phyloP scores from a whole-genome alignment of 352 stramenopile species.

The Phytopythium kandeliae region DNA sequence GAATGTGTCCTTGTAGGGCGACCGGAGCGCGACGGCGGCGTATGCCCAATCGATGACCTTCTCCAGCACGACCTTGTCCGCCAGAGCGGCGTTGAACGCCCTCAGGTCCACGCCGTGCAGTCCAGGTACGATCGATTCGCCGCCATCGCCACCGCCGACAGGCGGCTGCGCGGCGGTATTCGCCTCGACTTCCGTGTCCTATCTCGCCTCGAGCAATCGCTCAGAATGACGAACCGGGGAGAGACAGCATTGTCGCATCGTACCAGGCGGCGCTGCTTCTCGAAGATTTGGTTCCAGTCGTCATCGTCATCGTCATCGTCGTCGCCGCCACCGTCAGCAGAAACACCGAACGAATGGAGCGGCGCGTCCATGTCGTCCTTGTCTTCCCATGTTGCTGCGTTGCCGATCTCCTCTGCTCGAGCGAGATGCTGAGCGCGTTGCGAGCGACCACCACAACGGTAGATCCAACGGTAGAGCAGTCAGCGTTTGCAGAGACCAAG shows the following conservation, averaged over 20 bases:
- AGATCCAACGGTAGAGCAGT: background rate
- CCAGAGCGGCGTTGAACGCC: slow-evolving; percentile 54
- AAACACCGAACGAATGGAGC: background rate
- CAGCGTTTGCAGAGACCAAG: background rate
- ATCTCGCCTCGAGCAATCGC: background rate
- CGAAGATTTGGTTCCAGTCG: slow-evolving; percentile 6
- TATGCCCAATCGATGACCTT: slow-evolving; percentile 66
- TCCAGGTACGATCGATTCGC: slow-evolving; percentile 16
- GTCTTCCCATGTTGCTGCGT: background rate
- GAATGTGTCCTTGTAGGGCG: slow-evolving; percentile 34
- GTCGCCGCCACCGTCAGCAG: background rate
- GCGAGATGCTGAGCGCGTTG: background rate
- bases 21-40: slow-evolving; percentile 29
- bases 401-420: background rate
- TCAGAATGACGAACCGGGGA: background rate
- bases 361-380: background rate
- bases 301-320: slow-evolving; percentile 5
- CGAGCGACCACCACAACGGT: background rate
- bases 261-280: slow-evolving; percentile 8
- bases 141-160: background rate
- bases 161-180: slow-evolving; percentile 4
- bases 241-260: background rate
- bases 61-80: slow-evolving; percentile 38
- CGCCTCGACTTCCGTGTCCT: slow-evolving; percentile 6
- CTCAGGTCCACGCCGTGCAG: slow-evolving; percentile 40